Base-by-base conservation (phyloP, 1,284 basidiomycete species). In the Inonotus obliquus region DNA sequence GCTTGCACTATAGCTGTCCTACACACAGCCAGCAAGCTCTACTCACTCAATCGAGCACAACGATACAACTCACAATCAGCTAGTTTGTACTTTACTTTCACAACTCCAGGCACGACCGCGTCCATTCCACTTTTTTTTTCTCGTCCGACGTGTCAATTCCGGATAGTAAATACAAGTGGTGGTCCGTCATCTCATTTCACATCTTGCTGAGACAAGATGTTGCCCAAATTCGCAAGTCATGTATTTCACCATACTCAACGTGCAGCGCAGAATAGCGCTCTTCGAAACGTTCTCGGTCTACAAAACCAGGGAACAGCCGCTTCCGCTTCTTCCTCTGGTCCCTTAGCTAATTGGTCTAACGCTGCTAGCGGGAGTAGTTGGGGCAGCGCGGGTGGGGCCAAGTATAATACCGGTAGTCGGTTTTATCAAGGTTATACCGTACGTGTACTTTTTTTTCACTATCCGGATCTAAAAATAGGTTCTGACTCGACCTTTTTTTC, bases 171-270 rank as follows among this genome's bases (percentile, higher is more conserved):
- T n/a, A 1, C 7, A 17, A 44, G 41, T 44, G 41, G 41, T 44
- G 17, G 17, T 17, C 19, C 1, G 17, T n/a, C 38, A 6, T 39
- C 11, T 2, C 13, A 7, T n/a, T n/a, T n/a, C 7, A 17, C 41
- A 44, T 44, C 19, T 17, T n/a, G 19, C 17, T 44, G 19, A 44
- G 7, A 44, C 17, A 41, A 45, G 21, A 92, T 92, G 90, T 76
- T 92, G 69, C 89, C 91, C 57, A 91, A 91, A 74, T 86, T 89
- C 73, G 86, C 88, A 25, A 87, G 84, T 35, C 84, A 87, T 58
- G 77, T 92, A 59, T 75, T 92, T 37, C 83, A 91, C 65, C 85
- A 86, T 66, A 89, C 87, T 0, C 81, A 85, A 27, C 85, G 89
- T 69, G 89, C 87, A 17, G 89, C 85, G 56, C 56, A 57, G 45